Evolutionary conservation across 1,139 yeast genomes (phyloP), one percentile per base, ranked within the genome.

Genomic region (Zygoascus sp.): DNA sequence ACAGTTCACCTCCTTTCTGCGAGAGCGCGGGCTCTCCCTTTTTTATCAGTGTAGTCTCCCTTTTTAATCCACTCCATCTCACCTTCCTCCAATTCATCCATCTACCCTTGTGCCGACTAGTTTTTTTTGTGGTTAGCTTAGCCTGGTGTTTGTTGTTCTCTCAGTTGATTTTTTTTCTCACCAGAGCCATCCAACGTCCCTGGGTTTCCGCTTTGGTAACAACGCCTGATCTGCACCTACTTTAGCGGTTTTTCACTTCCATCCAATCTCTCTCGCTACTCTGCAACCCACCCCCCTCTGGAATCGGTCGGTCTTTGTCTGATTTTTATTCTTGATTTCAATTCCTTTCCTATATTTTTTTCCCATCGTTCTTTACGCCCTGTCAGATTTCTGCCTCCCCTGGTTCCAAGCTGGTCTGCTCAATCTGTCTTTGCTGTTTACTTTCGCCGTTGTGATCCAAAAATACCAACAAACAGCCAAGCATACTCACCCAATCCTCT

Each of bases 191-290:
- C 16, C 17, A 3, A 30, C 13, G 15, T 11, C 34, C 34, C 5
- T 30, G 17, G 34, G 34, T n/a, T 30, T 16, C 34, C 34, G 10
- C 13, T 30, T 13, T 30, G 15, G 7, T 11, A 15, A n/a, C 2
- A 9, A n/a, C 34, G 34, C 34, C 34, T 30, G 34, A 30, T 30
- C 34, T 30, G 34, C 34, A 30, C 34, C 7, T 23, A 7, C 27
- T 23, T 7, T 10, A n/a, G 34, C 17, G 28, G 15, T 30, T 30
- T 30, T 30, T n/a, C 34, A 30, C 34, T 30, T 11, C 34, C 34
- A 15, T 30, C 15, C 34, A 7, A 25, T n/a, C 28, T 25, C 28
- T 2, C n/a, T 25, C 28, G 7, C 28, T n/a, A n/a, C n/a, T n/a
- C n/a, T n/a, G n/a, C n/a, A n/a, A n/a, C n/a, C n/a, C n/a, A n/a